Conservation (phyloP, 225 moss, liverwort and hornwort genomes). For the Lunularia cruciata region DNA sequence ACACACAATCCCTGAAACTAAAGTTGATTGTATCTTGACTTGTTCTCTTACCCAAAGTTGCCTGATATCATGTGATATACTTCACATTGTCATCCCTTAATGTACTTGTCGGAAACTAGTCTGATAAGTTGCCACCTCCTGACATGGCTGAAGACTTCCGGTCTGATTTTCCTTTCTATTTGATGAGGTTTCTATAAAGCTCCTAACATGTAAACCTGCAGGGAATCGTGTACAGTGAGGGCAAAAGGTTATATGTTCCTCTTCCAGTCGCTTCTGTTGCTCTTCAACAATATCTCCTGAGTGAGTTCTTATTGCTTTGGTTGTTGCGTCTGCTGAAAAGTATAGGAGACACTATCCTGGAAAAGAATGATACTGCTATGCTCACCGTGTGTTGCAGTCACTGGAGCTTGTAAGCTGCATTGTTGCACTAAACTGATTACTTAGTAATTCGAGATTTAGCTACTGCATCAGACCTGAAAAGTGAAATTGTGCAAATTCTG, state of each 20-base stretch:
- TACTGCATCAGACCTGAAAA: too few species aligned
- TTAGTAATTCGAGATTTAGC: too few species aligned
- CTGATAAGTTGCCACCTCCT: background rate
- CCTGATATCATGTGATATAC: background rate
- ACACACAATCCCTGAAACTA: background rate
- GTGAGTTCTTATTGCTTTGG: constrained; percentile 27
- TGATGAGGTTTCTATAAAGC: background rate
- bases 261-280: constrained; percentile 46
- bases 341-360: too few species aligned
- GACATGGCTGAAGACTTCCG: background rate
- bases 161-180: background rate
- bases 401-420: too few species aligned
- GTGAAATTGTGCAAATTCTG: too few species aligned
- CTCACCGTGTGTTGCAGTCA: too few species aligned
- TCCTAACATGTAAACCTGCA: constrained; percentile 23
- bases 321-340: too few species aligned
- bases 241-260: constrained; percentile 35
- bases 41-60: too few species aligned
- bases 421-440: too few species aligned
- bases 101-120: background rate
- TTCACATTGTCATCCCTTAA: background rate
- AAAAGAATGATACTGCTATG: too few species aligned
- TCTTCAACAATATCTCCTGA: constrained; percentile 43
- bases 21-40: too few species aligned
- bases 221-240: constrained; percentile 45